A percentile compares a stretch with the other conserved stretches of the same genome.
phyloP scores from a whole-genome alignment of 2,329 filamentous ascomycete genomes.

The Cladophialophora chaetospira region DNA sequence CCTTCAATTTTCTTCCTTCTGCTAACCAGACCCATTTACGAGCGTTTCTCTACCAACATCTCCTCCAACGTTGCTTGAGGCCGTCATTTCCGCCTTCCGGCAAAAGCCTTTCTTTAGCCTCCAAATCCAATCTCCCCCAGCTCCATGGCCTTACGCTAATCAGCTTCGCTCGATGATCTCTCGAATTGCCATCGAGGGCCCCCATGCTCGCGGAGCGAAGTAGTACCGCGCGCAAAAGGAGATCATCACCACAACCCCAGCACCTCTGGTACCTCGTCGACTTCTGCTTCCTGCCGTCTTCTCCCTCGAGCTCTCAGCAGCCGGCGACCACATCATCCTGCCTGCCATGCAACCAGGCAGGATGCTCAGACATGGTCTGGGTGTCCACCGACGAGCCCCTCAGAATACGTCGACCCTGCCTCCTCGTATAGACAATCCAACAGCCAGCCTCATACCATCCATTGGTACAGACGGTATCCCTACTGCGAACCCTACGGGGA shows the following conservation, averaged over 20 bases:
- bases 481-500: constrained; percentile 17
- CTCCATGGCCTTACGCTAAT: constrained; percentile 26
- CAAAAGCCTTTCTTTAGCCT: constrained; percentile 3
- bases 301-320: constrained; percentile 1
- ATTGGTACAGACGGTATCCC: constrained; percentile 15
- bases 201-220: constrained; percentile 17
- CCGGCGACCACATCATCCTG: constrained; percentile 14
- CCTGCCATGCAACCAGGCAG: constrained; percentile 24
- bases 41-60: background rate
- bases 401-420: constrained; percentile 15
- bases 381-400: constrained; percentile 17
- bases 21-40: background rate
- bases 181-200: constrained; percentile 21
- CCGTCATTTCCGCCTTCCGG: constrained; percentile 4
- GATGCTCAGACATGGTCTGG: constrained; percentile 22
- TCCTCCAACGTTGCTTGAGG: background rate
- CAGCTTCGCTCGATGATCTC: constrained; percentile 23
- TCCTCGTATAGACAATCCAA: constrained; percentile 26
- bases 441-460: constrained; percentile 14
- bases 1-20: background rate
- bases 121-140: constrained; percentile 28
- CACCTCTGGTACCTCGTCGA: constrained; percentile 3
- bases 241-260: constrained; percentile 12
- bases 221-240: constrained; percentile 24
- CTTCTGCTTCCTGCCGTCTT: constrained; percentile 8